These are phyloP conservation scores for Lichtheimia ramosa DNA, from an alignment of 371 early-diverging fungal genomes.

Conservation along the genomic window DNA sequence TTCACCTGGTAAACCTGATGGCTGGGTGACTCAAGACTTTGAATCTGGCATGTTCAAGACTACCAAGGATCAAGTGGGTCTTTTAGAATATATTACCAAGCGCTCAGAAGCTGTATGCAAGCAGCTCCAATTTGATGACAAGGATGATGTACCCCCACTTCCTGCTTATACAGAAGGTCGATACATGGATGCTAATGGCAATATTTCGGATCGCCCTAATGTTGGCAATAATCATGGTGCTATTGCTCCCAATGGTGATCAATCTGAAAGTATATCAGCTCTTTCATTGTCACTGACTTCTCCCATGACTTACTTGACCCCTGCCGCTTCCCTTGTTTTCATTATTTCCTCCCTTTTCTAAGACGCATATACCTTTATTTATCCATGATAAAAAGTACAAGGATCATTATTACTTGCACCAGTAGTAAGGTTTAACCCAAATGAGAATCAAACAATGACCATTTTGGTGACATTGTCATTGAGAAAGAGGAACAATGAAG, in stretches of 20 bases:
- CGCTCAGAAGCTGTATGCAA: constrained; percentile 27
- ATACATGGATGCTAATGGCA: neutral
- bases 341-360: neutral
- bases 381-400: too few species aligned
- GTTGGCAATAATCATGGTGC: too few species aligned
- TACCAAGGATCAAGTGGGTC: constrained; percentile 14
- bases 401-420: too few species aligned
- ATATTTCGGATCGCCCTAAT: neutral
- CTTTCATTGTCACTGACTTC: too few species aligned
- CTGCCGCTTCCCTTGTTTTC: neutral
- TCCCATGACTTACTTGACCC: too few species aligned
- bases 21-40: constrained; percentile 42
- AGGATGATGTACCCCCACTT: constrained; percentile 41
- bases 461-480: too few species aligned
- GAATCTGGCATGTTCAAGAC: constrained; percentile 38
- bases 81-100: constrained; percentile 27
- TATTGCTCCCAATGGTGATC: too few species aligned
- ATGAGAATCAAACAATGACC: too few species aligned
- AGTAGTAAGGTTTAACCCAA: too few species aligned
- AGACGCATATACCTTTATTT: neutral
- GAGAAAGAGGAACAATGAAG: too few species aligned
- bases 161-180: constrained; percentile 30
- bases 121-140: constrained; percentile 33
- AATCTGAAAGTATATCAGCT: too few species aligned
- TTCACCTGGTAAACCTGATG: constrained; percentile 42